These are phyloP conservation scores for Magnusiomyces ingens DNA, from an alignment of 1,139 yeast species.

Conservation along the genomic window DNA sequence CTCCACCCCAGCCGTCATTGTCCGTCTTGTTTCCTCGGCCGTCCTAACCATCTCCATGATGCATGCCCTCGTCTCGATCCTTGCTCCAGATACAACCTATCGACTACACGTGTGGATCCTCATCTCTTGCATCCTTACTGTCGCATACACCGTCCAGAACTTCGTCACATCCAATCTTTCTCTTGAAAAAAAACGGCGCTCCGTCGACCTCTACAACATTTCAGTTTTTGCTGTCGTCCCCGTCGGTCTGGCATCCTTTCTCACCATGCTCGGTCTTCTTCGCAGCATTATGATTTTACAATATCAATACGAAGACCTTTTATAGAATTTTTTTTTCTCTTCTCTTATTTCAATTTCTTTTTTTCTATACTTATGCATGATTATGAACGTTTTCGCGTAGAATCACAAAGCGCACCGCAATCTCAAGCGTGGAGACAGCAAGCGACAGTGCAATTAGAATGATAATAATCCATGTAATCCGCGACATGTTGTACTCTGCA, in stretches of 20 bases:
- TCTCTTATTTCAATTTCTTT: background rate
- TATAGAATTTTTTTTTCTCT: background rate
- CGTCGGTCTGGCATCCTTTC: conserved; percentile 87
- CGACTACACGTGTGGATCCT: conserved; percentile 88
- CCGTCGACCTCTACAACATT: conserved; percentile 67
- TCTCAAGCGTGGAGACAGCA: conserved; percentile 57
- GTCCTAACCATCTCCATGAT: conserved; percentile 64
- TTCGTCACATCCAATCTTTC: conserved; percentile 83
- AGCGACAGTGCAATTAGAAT: conserved; percentile 74
- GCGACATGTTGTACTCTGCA: conserved; percentile 84
- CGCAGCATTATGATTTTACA: conserved; percentile 69
- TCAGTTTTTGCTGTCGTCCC: conserved; percentile 97
- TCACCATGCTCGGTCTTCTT: conserved; percentile 80
- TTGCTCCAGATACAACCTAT: conserved; percentile 46
- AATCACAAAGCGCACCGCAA: conserved; percentile 49
- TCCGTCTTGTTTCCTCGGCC: conserved; percentile 78
- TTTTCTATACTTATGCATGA: background rate
- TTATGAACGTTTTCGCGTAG: conserved; percentile 28
- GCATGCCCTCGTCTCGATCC: conserved; percentile 51
- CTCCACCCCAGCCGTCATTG: conserved; percentile 79
- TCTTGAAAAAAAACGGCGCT: conserved; percentile 36
- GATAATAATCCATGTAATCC: conserved; percentile 88
- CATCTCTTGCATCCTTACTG: conserved; percentile 75
- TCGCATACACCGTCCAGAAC: conserved; percentile 79
- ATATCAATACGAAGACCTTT: conserved; percentile 49